Conservation (phyloP, 2,329 filamentous ascomycete species). For the Whalleya microplaca region DNA sequence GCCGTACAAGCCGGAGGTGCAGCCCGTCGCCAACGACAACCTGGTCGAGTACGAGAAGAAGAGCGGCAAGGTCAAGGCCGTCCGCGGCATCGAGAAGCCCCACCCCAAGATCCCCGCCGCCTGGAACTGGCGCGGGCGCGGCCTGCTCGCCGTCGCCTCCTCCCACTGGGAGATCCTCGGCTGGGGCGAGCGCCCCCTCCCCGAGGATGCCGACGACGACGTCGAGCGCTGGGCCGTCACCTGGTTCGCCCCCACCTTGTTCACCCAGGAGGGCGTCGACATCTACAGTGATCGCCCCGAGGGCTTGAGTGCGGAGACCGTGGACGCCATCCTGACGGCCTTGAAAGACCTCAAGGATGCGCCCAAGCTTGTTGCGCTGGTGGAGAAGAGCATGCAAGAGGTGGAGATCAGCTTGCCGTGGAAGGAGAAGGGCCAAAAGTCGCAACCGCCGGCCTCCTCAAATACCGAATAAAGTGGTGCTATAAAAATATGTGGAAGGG, state of each 20-base stretch:
- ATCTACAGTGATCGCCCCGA: slow-evolving; percentile 69
- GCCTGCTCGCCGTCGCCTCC: slow-evolving; percentile 71
- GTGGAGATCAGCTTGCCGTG: slow-evolving; percentile 59
- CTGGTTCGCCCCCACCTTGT: slow-evolving; percentile 81
- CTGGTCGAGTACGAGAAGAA: slow-evolving; percentile 62
- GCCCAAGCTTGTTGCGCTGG: slow-evolving; percentile 56
- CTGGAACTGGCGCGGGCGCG: slow-evolving; percentile 81
- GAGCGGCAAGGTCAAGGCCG: slow-evolving; percentile 54
- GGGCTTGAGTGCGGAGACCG: slow-evolving; percentile 62
- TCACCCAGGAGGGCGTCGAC: slow-evolving; percentile 82
- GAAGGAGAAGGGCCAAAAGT: slow-evolving; percentile 38
- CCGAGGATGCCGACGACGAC: slow-evolving; percentile 35
- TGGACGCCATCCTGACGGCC: slow-evolving; percentile 58
- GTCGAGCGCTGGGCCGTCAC: slow-evolving; percentile 75
- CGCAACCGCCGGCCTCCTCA: background rate
- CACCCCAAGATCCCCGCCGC: slow-evolving; percentile 42
- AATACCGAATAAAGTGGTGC: background rate
- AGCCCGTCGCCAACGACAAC: slow-evolving; percentile 65
- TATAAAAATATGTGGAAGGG: too few species aligned
- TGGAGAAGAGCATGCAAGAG: slow-evolving; percentile 51
- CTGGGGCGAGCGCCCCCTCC: slow-evolving; percentile 61
- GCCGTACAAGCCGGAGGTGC: slow-evolving; percentile 45
- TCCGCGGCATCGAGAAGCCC: slow-evolving; percentile 67
- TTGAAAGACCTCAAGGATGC: slow-evolving; percentile 58
- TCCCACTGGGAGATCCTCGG: slow-evolving; percentile 83